These are phyloP conservation scores for Lecanosticta acicola DNA, from an alignment of 2,329 filamentous ascomycete species.

Conservation along the genomic window DNA sequence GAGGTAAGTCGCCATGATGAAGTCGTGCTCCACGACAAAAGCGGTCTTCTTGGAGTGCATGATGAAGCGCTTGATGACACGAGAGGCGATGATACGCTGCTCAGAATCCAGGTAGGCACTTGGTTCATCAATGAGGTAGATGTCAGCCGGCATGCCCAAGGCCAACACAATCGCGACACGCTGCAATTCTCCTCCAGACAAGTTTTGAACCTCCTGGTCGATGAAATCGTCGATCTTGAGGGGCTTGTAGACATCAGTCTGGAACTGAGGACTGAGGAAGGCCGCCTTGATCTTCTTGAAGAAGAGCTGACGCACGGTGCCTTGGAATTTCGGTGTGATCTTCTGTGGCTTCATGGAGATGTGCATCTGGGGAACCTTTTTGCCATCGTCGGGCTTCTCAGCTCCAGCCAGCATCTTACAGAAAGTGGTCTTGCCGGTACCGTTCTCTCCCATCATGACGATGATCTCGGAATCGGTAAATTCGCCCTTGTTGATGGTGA, in stretches of 20 bases:
- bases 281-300: slow-evolving; percentile 99
- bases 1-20: slow-evolving; percentile 85
- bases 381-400: slow-evolving; percentile 77
- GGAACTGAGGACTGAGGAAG: slow-evolving; percentile 95
- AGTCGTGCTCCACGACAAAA: slow-evolving; percentile 99
- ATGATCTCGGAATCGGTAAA: slow-evolving; percentile 99
- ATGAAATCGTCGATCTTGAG: slow-evolving; percentile 98
- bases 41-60: slow-evolving; percentile 99
- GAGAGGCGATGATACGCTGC: slow-evolving; percentile 94
- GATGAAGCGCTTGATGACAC: slow-evolving; percentile 99
- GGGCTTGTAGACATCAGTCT: slow-evolving; percentile 99
- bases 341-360: slow-evolving; percentile 99
- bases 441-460: slow-evolving; percentile 99
- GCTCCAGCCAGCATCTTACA: slow-evolving; percentile 92
- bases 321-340: slow-evolving; percentile 96
- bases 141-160: slow-evolving; percentile 92
- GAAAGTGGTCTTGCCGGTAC: slow-evolving; percentile 98
- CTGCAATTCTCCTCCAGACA: slow-evolving; percentile 98
- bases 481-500: slow-evolving; percentile 71
- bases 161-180: slow-evolving; percentile 96
- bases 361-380: slow-evolving; percentile 83
- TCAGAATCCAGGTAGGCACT: slow-evolving; percentile 97
- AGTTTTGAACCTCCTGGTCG: slow-evolving; percentile 97
- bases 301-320: slow-evolving; percentile 94
- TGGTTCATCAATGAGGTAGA: slow-evolving; percentile 97